Conservation (phyloP, 1,139 yeast species). For the Zygotorulaspora mrakii region DNA sequence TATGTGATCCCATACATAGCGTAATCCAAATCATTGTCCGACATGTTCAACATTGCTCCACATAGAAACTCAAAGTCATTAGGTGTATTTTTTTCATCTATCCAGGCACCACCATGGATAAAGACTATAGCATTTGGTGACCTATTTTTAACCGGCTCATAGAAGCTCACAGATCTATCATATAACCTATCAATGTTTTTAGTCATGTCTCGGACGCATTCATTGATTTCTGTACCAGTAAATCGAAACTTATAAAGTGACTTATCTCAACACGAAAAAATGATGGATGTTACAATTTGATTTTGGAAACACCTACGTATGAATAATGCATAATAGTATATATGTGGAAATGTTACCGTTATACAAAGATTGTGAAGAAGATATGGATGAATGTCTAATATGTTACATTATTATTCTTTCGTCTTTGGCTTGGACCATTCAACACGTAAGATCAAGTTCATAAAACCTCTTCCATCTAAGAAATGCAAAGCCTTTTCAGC, state of each 20-base stretch:
- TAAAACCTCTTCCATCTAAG: conserved; percentile 89
- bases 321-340: conserved; percentile 3
- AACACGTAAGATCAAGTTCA: conserved; percentile 79
- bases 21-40: conserved; percentile 9
- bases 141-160: conserved; percentile 3
- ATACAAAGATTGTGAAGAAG: conserved; percentile 6
- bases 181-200: conserved; percentile 5
- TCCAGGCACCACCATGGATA: conserved; percentile 91
- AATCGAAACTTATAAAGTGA: not conserved
- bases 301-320: conserved; percentile 9
- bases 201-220: conserved; percentile 3
- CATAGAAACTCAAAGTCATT: conserved; percentile 50
- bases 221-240: not conserved
- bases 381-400: conserved; percentile 1
- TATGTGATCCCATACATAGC: conserved; percentile 49
- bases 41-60: conserved; percentile 11
- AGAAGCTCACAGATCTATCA: conserved; percentile 16
- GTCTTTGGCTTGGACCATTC: conserved; percentile 52
- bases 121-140: conserved; percentile 39
- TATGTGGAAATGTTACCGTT: conserved; percentile 9
- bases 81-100: conserved; percentile 60
- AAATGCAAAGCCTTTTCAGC: conserved; percentile 78
- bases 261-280: not conserved
- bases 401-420: conserved; percentile 8
- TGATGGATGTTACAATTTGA: conserved; percentile 1